These are phyloP conservation scores for Boletus vinaceobasis DNA, from an alignment of 768 basidiomycete genomes.

Conservation along the genomic window DNA sequence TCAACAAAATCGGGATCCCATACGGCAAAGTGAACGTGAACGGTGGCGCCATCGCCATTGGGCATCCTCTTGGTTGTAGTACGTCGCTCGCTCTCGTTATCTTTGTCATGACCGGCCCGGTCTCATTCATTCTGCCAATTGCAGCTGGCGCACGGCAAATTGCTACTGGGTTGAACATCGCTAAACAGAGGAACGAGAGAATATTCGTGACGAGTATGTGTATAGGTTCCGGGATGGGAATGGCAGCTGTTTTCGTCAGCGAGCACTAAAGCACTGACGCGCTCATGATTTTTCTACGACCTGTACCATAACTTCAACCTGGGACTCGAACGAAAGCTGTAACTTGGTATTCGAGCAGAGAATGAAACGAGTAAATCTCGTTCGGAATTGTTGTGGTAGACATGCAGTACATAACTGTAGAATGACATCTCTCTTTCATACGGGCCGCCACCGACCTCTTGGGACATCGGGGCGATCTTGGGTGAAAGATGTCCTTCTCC, in stretches of 20 bases:
- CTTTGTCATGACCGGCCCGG: neutral
- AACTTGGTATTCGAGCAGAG: neutral
- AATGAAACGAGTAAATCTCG: neutral
- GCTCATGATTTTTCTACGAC: neutral
- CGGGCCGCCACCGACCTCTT: conserved; percentile 58
- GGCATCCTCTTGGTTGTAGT: conserved; percentile 86
- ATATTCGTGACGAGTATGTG: conserved; percentile 92
- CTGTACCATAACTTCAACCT: neutral
- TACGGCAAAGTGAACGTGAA: conserved; percentile 80
- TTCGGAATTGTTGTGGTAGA: neutral
- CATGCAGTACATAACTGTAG: neutral
- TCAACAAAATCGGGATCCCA: conserved; percentile 67
- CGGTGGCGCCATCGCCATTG: conserved; percentile 88
- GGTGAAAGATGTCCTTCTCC: conserved; percentile 59
- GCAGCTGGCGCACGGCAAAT: conserved; percentile 83
- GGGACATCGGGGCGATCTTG: conserved; percentile 59
- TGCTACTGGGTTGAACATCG: conserved; percentile 78
- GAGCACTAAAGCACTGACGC: conserved; percentile 53
- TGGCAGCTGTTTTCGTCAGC: conserved; percentile 83
- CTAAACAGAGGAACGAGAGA: conserved; percentile 70
- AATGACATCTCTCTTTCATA: conserved; percentile 48
- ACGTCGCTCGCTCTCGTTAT: conserved; percentile 37
- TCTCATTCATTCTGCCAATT: conserved; percentile 4
- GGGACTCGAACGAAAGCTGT: neutral
- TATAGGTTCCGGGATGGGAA: conserved; percentile 86